Percentiles rank a stretch among this genome's conserved stretches.
These are phyloP conservation scores for Lentinula sp. DNA, from an alignment of 768 basidiomycete genomes.

Conservation along the genomic window DNA sequence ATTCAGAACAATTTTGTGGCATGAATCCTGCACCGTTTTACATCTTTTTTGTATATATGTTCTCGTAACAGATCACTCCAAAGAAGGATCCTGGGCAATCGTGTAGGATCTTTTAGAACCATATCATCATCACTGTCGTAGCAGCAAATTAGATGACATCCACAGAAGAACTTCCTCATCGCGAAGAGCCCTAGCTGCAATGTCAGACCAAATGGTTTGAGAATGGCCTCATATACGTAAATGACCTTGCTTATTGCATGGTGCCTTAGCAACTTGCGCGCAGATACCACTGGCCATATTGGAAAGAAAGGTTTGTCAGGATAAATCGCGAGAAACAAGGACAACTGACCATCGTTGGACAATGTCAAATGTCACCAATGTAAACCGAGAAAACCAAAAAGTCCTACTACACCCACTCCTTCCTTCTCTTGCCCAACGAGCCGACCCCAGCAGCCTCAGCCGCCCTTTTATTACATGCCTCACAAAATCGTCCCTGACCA, in stretches of 20 bases:
- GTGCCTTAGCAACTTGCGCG: neutral
- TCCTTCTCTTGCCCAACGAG: neutral
- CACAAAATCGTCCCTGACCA: constrained; percentile 5
- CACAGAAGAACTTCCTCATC: neutral
- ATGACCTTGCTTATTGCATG: neutral
- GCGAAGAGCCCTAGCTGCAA: neutral
- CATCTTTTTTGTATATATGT: neutral
- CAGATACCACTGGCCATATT: neutral
- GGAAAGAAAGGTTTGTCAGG: neutral
- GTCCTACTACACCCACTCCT: neutral
- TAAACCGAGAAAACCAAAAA: neutral
- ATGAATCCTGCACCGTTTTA: neutral
- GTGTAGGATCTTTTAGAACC: neutral
- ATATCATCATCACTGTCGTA: neutral
- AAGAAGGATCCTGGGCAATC: neutral
- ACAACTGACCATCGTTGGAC: neutral
- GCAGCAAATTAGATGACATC: neutral
- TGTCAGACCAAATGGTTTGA: neutral
- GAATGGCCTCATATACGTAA: neutral
- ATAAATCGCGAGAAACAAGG: neutral
- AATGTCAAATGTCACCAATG: neutral
- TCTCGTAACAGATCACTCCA: neutral
- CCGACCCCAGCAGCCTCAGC: constrained; percentile 4
- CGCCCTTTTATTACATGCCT: constrained; percentile 6
- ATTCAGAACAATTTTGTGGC: neutral